Evolutionary conservation across 2,329 filamentous ascomycete genomes (phyloP).

Genomic region (Aspergillus costaricaensis): DNA sequence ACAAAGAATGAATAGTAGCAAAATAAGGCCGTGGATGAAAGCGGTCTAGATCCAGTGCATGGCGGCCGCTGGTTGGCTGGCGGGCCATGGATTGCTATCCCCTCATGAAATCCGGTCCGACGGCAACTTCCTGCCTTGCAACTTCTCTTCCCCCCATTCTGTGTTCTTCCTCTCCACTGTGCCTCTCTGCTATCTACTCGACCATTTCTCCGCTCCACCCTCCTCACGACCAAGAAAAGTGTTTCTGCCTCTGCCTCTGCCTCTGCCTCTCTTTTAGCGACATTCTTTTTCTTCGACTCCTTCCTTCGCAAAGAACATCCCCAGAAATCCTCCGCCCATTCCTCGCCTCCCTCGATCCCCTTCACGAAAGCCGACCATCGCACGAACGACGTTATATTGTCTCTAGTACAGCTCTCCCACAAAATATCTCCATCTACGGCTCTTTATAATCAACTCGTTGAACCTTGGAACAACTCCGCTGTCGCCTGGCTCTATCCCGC

Average conservation of each 20-base stretch:
- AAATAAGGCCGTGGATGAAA: slow-evolving; percentile 6
- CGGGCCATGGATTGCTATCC: slow-evolving; percentile 12
- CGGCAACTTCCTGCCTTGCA: background rate
- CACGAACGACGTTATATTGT: background rate
- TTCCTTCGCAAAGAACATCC: background rate
- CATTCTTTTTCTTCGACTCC: background rate
- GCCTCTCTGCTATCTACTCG: background rate
- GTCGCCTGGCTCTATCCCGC: background rate
- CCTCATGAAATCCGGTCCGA: slow-evolving; percentile 19
- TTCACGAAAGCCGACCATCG: background rate
- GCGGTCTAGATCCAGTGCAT: slow-evolving; percentile 17
- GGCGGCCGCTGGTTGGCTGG: slow-evolving; percentile 15
- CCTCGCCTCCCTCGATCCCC: background rate
- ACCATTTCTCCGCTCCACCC: background rate
- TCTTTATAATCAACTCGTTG: background rate
- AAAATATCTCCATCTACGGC: background rate
- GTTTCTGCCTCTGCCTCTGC: slow-evolving; percentile 2
- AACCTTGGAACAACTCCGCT: background rate
- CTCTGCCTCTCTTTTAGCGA: slow-evolving; percentile 1
- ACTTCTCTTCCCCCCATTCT: slow-evolving; percentile 1
- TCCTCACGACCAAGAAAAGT: slow-evolving; percentile 7
- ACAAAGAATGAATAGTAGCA: background rate
- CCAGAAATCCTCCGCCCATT: background rate
- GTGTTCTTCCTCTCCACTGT: background rate
- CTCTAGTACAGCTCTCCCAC: background rate